Evolutionary conservation across 2,329 filamentous ascomycete genomes (phyloP), one percentile per base, ranked within the genome.

Genomic region (Exophiala aquamarina): DNA sequence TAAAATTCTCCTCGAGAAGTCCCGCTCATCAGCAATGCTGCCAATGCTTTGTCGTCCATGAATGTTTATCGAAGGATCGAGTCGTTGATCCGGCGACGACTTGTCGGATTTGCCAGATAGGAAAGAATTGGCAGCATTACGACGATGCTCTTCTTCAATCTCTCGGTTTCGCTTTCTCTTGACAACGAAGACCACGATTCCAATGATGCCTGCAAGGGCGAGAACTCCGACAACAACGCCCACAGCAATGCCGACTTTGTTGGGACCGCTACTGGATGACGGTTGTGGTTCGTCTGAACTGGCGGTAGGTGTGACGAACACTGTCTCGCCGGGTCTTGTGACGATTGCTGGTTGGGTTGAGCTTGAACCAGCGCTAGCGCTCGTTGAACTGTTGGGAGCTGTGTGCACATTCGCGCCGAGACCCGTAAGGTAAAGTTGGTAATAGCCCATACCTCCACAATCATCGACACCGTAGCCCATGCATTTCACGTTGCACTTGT

Each of bases 21-120:
- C 92, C 70, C 95, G 84, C 70, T 96, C 94, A 68, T 97, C 92
- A 42, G 91, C 92, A 68, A 97, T 96, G 69, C 91, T 96, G 59
- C 92, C 92, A 63, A 93, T 89, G 70, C 92, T 96, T 73, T 92
- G 80, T 69, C 91, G 82, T 64, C 89, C 79, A 59, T 90, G 82
- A 49, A 86, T 84, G 78, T 94, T 84, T 56, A 90, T 81, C 47
- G 77, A 84, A 6, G 90, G 89, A 57, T 97, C 92, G 47, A 96
- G 82, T 45, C 92, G 83, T 33, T 87, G 84, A 65, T 97, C 92
- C 71, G 88, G 84, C 8, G 87, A 89, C 21, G 69, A 84, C 80
- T 65, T 81, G 76, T 63, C 79, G 72, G 70, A 69, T 58, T 79
- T 78, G 57, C 77, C 79, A 38, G 65, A 63, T 47, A 74, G 68